phyloP scores from a whole-genome alignment of 805 yeast species.

The Candida xiaguanensis region DNA sequence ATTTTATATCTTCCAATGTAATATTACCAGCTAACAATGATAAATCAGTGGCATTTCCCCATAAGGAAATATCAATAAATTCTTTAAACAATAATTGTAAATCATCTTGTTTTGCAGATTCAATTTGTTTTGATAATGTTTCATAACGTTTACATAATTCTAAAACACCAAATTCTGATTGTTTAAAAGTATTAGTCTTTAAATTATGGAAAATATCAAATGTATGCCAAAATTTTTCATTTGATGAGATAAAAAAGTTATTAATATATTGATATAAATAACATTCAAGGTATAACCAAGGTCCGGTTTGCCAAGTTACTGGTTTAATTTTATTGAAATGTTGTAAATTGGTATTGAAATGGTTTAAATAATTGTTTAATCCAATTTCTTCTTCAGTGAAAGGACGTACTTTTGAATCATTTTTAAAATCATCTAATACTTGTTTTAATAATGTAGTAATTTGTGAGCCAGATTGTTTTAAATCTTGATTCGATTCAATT shows the following conservation, averaged over 20 bases:
- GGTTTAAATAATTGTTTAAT: constrained; percentile 45
- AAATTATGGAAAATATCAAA: constrained; percentile 73
- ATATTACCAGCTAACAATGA: constrained; percentile 87
- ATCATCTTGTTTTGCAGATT: constrained; percentile 32
- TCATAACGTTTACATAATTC: constrained; percentile 67
- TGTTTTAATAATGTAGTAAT: constrained; percentile 28
- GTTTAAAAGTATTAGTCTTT: constrained; percentile 71
- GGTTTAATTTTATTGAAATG: constrained; percentile 19
- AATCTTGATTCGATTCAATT: constrained; percentile 19
- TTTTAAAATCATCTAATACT: constrained; percentile 42
- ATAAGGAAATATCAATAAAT: constrained; percentile 79
- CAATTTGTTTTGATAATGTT: constrained; percentile 32
- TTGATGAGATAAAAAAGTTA: constrained; percentile 28
- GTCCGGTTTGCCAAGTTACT: constrained; percentile 75
- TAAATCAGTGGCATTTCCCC: constrained; percentile 98
- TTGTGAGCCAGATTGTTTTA: constrained; percentile 30
- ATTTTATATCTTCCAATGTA: constrained; percentile 76
- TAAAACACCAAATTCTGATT: constrained; percentile 72
- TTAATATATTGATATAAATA: constrained; percentile 71
- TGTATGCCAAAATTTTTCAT: constrained; percentile 26
- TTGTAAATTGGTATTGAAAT: constrained; percentile 57
- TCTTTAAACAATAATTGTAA: constrained; percentile 68
- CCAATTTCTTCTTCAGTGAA: constrained; percentile 31
- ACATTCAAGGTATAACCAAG: constrained; percentile 90
- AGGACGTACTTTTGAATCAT: constrained; percentile 27